phyloP scores from a whole-genome alignment of 805 yeast species.

The Cyberlindnera samutprakarnensis region DNA sequence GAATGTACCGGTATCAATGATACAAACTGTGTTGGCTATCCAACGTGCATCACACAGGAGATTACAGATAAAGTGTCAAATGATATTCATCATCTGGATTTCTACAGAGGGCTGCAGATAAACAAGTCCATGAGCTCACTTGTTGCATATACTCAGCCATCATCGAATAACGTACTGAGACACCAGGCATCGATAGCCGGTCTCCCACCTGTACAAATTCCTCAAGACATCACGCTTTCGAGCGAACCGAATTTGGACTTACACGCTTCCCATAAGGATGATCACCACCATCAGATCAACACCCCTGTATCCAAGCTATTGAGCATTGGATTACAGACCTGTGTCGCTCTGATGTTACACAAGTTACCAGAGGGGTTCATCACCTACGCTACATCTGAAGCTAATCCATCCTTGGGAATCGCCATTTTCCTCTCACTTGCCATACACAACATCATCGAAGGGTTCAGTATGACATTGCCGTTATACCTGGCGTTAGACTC shows the following conservation, averaged over 20 bases:
- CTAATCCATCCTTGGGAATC: conserved; percentile 64
- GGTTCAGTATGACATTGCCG: conserved; percentile 90
- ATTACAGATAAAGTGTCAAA: conserved; percentile 17
- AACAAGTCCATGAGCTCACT: conserved; percentile 9
- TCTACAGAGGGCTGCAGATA: conserved; percentile 14
- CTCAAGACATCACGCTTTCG: conserved; percentile 12
- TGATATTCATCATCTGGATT: conserved; percentile 20
- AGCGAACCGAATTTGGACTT: conserved; percentile 19
- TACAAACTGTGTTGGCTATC: conserved; percentile 14
- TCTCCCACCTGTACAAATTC: conserved; percentile 1
- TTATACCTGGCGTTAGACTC: conserved; percentile 68
- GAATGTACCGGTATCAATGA: conserved; percentile 18
- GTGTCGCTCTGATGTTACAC: conserved; percentile 80
- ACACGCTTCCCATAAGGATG: conserved; percentile 27
- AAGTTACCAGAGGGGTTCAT: conserved; percentile 94
- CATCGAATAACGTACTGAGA: neutral
- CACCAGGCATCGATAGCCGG: neutral
- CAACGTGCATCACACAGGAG: conserved; percentile 10
- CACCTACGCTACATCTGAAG: conserved; percentile 67
- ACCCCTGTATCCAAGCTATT: conserved; percentile 74
- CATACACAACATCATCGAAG: conserved; percentile 89
- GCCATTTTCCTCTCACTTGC: conserved; percentile 78
- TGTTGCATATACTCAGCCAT: conserved; percentile 18
- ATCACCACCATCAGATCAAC: conserved; percentile 75
- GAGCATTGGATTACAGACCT: conserved; percentile 85